Evolutionary conservation across 768 basidiomycete species (phyloP).

Genomic region (Boletus eberwhitei): DNA sequence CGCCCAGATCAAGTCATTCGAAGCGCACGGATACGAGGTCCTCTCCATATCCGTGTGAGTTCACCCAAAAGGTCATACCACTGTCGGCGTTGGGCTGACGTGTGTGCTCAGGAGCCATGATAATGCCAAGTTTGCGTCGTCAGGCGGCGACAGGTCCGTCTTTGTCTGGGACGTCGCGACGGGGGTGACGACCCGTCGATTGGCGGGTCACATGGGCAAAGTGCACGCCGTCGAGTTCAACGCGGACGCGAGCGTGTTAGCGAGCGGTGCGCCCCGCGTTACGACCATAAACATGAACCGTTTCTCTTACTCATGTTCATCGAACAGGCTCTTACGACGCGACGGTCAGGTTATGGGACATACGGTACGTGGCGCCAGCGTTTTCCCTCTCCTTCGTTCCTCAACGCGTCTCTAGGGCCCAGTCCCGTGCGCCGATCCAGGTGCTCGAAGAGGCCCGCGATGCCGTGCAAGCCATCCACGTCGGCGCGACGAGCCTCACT

Average conservation of each 20-base stretch:
- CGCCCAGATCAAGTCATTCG: constrained; percentile 86
- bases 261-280: constrained; percentile 58
- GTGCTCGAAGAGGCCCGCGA: constrained; percentile 85
- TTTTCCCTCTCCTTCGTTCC: background rate
- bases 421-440: constrained; percentile 84
- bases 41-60: constrained; percentile 85
- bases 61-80: background rate
- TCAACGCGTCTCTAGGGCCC: constrained; percentile 46
- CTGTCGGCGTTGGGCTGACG: background rate
- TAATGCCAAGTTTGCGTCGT: constrained; percentile 91
- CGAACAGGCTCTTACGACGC: constrained; percentile 84
- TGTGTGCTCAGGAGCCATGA: constrained; percentile 66
- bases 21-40: constrained; percentile 94
- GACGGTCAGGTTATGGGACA: constrained; percentile 88
- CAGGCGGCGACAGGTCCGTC: constrained; percentile 89
- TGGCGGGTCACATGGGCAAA: constrained; percentile 88
- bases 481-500: constrained; percentile 63
- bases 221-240: constrained; percentile 91
- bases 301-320: background rate
- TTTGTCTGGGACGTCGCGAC: constrained; percentile 96
- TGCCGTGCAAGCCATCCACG: constrained; percentile 74
- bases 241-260: constrained; percentile 79
- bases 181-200: constrained; percentile 76
- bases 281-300: background rate
- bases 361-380: constrained; percentile 50